Evolutionary conservation across 2,329 filamentous ascomycete species (phyloP).

Genomic region (Penicillium rolfsii): DNA sequence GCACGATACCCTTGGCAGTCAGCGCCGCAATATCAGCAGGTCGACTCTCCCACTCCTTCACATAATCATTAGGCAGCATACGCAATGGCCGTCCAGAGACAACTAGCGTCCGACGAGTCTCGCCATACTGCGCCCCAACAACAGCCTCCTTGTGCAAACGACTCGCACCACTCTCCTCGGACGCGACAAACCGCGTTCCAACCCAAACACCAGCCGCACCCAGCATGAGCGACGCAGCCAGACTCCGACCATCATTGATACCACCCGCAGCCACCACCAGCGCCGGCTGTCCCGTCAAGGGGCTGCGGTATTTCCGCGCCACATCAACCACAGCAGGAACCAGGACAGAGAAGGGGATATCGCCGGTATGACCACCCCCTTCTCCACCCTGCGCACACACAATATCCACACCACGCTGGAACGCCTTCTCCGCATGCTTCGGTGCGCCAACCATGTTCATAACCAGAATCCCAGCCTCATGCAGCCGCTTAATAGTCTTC

Average conservation of each 20-base stretch:
- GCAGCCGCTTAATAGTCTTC: conserved; percentile 72
- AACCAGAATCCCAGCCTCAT: conserved; percentile 76
- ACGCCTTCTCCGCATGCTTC: conserved; percentile 85
- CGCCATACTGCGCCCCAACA: conserved; percentile 75
- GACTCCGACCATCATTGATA: conserved; percentile 76
- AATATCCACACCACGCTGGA: conserved; percentile 85
- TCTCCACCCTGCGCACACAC: conserved; percentile 92
- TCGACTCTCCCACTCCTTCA: conserved; percentile 75
- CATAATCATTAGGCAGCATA: conserved; percentile 80
- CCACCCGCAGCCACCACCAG: conserved; percentile 89
- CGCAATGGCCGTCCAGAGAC: conserved; percentile 79
- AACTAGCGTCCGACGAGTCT: conserved; percentile 81
- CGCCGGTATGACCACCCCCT: conserved; percentile 89
- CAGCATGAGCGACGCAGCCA: conserved; percentile 83
- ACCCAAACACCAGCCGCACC: conserved; percentile 92
- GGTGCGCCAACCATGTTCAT: conserved; percentile 99
- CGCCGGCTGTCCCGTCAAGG: conserved; percentile 69
- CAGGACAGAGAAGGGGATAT: conserved; percentile 82
- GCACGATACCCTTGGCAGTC: conserved; percentile 76
- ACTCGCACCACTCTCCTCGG: conserved; percentile 77
- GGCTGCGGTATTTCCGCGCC: conserved; percentile 70
- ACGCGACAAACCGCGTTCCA: conserved; percentile 87
- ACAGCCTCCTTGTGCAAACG: conserved; percentile 83
- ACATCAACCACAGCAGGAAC: conserved; percentile 87
- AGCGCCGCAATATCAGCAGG: conserved; percentile 75